These are phyloP conservation scores for Penicillium riverlandense DNA, from an alignment of 495 filamentous ascomycete genomes.

Conservation along the genomic window DNA sequence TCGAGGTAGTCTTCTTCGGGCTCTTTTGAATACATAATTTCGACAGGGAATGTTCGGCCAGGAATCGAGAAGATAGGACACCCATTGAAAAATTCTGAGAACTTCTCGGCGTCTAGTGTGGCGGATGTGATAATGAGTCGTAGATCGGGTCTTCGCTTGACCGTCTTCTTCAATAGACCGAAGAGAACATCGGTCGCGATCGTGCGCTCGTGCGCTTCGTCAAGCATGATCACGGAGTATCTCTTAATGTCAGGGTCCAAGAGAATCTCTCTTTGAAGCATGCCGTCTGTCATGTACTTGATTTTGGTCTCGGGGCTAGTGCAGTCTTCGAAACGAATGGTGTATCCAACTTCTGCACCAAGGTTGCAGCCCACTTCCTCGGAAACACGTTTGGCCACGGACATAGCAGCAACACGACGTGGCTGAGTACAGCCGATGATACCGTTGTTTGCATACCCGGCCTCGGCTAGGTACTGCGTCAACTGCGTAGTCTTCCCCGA, in stretches of 20 bases:
- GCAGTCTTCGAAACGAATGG: slow-evolving; percentile 94
- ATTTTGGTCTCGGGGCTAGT: slow-evolving; percentile 86
- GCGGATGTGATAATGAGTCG: slow-evolving; percentile 95
- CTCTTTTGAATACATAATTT: slow-evolving; percentile 89
- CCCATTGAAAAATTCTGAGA: slow-evolving; percentile 88
- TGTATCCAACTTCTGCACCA: slow-evolving; percentile 92
- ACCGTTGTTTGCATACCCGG: slow-evolving; percentile 78
- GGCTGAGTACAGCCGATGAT: slow-evolving; percentile 98
- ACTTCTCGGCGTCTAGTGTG: slow-evolving; percentile 95
- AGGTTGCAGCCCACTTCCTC: slow-evolving; percentile 92
- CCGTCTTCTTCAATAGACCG: slow-evolving; percentile 86
- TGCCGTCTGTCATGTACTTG: slow-evolving; percentile 99
- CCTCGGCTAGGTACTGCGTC: slow-evolving; percentile 91
- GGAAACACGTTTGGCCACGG: slow-evolving; percentile 90
- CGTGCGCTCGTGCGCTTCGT: slow-evolving; percentile 96
- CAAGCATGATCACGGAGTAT: slow-evolving; percentile 96
- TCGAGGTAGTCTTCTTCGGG: slow-evolving; percentile 96
- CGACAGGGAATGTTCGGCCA: slow-evolving; percentile 88
- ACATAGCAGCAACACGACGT: slow-evolving; percentile 94
- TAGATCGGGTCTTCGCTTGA: slow-evolving; percentile 78
- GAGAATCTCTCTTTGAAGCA: slow-evolving; percentile 91
- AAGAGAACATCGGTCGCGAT: slow-evolving; percentile 96
- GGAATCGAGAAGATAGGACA: slow-evolving; percentile 96
- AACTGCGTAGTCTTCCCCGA: slow-evolving; percentile 97
- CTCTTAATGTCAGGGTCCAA: slow-evolving; percentile 78